Conservation (phyloP, 768 basidiomycete species). For the Serpula lacrymans region DNA sequence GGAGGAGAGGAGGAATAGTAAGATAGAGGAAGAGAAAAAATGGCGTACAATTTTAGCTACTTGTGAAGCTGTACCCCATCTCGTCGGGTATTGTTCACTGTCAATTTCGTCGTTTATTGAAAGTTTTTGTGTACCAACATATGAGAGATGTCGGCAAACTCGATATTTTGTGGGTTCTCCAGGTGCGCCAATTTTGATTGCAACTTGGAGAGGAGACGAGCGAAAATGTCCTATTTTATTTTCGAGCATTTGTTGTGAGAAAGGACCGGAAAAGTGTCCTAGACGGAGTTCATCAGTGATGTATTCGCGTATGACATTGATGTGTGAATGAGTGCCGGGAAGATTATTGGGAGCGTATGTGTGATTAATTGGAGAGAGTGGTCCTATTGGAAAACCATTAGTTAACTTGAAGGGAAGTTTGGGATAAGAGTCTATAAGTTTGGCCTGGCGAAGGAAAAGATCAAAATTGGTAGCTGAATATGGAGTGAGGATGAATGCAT, state of each 20-base stretch:
- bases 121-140: background rate
- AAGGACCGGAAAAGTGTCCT: conserved; percentile 9
- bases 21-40: background rate
- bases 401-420: conserved; percentile 4
- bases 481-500: background rate
- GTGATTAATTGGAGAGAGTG: conserved; percentile 2
- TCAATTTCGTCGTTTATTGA: conserved; percentile 15
- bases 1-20: background rate
- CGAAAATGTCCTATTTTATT: background rate
- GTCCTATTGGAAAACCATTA: conserved; percentile 9
- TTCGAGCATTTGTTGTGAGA: background rate
- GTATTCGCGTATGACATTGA: conserved; percentile 6
- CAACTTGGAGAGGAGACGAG: background rate
- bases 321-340: conserved; percentile 3
- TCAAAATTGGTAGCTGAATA: background rate
- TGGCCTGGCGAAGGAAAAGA: background rate
- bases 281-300: conserved; percentile 1
- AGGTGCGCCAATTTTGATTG: background rate
- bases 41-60: conserved; percentile 12
- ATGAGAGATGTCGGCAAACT: conserved; percentile 20
- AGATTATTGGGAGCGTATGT: conserved; percentile 11
- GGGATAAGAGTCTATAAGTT: background rate
- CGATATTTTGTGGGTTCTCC: conserved; percentile 7
- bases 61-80: conserved; percentile 7
- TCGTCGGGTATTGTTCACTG: conserved; percentile 16